A percentile compares a stretch with the other conserved stretches of the same genome.
These are phyloP conservation scores for Discostella stelligera DNA, from an alignment of 352 stramenopile genomes.

Conservation along the genomic window DNA sequence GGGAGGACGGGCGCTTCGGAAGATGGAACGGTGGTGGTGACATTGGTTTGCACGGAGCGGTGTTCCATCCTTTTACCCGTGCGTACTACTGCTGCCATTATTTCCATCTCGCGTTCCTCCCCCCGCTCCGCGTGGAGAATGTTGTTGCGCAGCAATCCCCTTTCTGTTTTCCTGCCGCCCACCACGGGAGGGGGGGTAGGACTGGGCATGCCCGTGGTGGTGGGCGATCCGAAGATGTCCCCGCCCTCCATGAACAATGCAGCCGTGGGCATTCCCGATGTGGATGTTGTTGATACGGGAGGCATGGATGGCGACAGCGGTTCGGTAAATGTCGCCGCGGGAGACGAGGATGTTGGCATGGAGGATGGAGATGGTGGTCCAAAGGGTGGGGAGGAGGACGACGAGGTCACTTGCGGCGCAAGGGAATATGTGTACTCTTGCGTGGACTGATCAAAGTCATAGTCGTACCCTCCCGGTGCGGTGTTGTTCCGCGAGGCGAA, in stretches of 20 bases:
- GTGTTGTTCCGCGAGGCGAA: not conserved
- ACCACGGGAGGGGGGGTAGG: not conserved
- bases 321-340: not conserved
- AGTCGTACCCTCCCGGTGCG: constrained; percentile 24
- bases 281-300: not conserved
- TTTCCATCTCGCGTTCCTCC: too few relatives aligned
- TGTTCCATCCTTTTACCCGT: too few relatives aligned
- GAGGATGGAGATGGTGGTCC: not conserved
- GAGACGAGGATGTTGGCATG: not conserved
- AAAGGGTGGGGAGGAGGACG: not conserved
- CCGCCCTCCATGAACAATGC: not conserved
- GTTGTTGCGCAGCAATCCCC: not conserved
- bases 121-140: not conserved
- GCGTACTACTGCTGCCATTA: too few relatives aligned
- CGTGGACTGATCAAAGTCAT: constrained; percentile 40
- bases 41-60: not conserved
- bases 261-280: not conserved
- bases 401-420: too few relatives aligned
- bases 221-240: not conserved
- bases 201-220: not conserved
- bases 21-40: not conserved
- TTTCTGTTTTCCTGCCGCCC: not conserved
- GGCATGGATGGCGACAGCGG: not conserved
- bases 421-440: not conserved
- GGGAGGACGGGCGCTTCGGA: not conserved